phyloP scores from a whole-genome alignment of 805 yeast genomes.

The Myxozyma geophila region DNA sequence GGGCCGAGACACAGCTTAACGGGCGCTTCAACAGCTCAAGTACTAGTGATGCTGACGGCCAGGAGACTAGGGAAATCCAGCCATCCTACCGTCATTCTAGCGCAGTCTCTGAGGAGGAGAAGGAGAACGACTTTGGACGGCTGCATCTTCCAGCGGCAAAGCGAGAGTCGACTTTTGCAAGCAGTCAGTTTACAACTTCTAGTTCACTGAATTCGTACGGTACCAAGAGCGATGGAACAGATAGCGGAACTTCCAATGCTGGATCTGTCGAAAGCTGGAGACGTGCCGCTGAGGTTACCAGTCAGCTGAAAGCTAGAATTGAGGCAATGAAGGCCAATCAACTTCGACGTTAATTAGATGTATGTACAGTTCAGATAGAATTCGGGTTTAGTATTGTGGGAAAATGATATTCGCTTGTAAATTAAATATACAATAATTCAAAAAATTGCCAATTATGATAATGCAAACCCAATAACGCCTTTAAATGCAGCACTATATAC shows the following conservation, averaged over 20 bases:
- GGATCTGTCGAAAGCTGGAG: constrained; percentile 64
- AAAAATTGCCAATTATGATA: not conserved
- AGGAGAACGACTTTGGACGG: constrained; percentile 24
- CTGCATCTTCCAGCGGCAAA: not conserved
- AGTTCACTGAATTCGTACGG: constrained; percentile 10
- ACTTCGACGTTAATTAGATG: constrained; percentile 12
- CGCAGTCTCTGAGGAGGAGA: constrained; percentile 22
- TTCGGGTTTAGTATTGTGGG: not conserved
- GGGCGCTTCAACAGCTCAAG: not conserved
- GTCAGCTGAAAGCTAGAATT: constrained; percentile 81
- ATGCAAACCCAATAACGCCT: constrained; percentile 1
- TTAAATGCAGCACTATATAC: not conserved
- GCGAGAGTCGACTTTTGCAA: constrained; percentile 1
- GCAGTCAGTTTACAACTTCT: not conserved
- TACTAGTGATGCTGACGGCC: not conserved
- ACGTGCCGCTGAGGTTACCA: constrained; percentile 87
- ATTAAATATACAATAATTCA: not conserved
- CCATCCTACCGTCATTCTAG: constrained; percentile 6
- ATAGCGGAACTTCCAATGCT: constrained; percentile 11
- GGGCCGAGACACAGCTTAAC: constrained; percentile 15
- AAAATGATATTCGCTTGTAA: not conserved
- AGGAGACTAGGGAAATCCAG: constrained; percentile 2
- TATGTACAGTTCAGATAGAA: not conserved
- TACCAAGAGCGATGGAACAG: constrained; percentile 5
- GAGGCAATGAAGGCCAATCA: constrained; percentile 70